Evolutionary conservation across 164 flowering plant species (phyloP).

Genomic region (Litsea cubeba): DNA sequence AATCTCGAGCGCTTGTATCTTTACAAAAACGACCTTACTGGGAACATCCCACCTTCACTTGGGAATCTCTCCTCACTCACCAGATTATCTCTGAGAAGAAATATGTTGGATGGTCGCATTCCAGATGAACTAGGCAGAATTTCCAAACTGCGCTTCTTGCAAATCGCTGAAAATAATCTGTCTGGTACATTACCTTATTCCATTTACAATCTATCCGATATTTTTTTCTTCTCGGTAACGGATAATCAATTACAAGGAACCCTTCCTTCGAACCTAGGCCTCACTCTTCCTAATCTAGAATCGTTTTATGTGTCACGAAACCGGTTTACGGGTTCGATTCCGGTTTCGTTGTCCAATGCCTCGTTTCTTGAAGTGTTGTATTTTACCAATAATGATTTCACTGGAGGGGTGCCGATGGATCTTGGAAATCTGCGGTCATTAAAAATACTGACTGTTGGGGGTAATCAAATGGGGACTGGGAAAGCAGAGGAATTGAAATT

Average conservation of each 20-base stretch:
- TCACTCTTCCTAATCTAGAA: conserved; percentile 29
- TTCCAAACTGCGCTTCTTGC: background rate
- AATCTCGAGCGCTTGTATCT: background rate
- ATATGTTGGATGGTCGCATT: background rate
- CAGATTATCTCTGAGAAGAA: background rate
- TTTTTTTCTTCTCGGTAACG: background rate
- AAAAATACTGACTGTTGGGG: background rate
- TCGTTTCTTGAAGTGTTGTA: conserved; percentile 27
- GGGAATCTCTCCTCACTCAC: background rate
- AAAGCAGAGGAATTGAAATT: conserved; percentile 24
- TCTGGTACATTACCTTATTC: conserved; percentile 4
- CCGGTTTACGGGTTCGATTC: conserved; percentile 39
- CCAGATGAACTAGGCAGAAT: background rate
- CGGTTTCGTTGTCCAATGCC: conserved; percentile 38
- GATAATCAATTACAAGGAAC: conserved; percentile 23
- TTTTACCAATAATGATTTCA: conserved; percentile 27
- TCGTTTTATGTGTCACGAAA: conserved; percentile 24
- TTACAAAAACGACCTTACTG: background rate
- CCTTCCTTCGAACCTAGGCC: conserved; percentile 13
- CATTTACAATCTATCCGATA: background rate
- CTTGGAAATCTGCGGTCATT: background rate
- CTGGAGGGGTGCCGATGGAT: conserved; percentile 7
- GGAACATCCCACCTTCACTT: background rate
- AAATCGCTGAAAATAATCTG: background rate
- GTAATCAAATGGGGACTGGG: background rate